These are phyloP conservation scores for Calvatia gigantea DNA, from an alignment of 768 basidiomycete species.

Conservation along the genomic window DNA sequence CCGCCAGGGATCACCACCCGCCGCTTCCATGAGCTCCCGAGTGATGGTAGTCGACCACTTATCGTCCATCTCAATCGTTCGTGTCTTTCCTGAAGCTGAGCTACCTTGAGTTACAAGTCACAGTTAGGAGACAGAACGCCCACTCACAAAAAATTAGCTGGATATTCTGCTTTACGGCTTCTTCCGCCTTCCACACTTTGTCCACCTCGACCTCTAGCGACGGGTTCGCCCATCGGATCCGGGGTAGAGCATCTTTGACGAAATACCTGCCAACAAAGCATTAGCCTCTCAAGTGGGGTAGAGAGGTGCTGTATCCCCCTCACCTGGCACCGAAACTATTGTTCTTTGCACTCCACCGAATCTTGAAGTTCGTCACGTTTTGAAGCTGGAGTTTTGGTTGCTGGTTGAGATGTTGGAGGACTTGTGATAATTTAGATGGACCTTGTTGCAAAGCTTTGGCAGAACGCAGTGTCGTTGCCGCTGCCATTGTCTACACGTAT, in stretches of 20 bases:
- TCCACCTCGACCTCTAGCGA: slow-evolving; percentile 56
- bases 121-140: neutral
- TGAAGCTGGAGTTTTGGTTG: slow-evolving; percentile 48
- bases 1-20: slow-evolving; percentile 59
- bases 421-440: slow-evolving; percentile 39
- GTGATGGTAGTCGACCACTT: slow-evolving; percentile 71
- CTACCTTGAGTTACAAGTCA: neutral
- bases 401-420: slow-evolving; percentile 48
- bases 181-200: slow-evolving; percentile 46
- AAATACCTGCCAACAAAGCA: slow-evolving; percentile 54
- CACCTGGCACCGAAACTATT: slow-evolving; percentile 78
- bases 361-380: slow-evolving; percentile 46
- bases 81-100: slow-evolving; percentile 30
- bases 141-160: slow-evolving; percentile 61
- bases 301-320: slow-evolving; percentile 17
- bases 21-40: slow-evolving; percentile 66
- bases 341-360: slow-evolving; percentile 58
- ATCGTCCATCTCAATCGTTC: slow-evolving; percentile 51
- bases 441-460: slow-evolving; percentile 14
- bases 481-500: slow-evolving; percentile 7
- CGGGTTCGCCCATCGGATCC: slow-evolving; percentile 78
- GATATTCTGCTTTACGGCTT: slow-evolving; percentile 60
- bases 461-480: neutral
- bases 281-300: neutral
- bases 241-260: slow-evolving; percentile 71